phyloP scores from a whole-genome alignment of 2,329 filamentous ascomycete genomes.

The Drechslerella coelobrocha region DNA sequence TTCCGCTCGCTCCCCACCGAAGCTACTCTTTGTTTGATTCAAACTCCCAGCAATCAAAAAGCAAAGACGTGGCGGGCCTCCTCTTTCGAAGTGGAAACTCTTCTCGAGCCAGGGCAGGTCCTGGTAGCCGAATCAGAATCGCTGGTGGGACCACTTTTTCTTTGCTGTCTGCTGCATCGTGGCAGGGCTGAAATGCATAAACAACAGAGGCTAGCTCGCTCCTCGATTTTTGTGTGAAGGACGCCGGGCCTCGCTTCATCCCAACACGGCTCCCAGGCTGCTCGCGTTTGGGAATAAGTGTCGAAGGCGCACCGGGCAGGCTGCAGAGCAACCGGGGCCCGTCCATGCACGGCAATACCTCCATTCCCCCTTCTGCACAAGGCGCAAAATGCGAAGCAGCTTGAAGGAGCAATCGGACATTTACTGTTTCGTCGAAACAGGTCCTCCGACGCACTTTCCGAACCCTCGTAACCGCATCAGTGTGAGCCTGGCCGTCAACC shows the following conservation, averaged over 20 bases:
- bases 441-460: too few species aligned
- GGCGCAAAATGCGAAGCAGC: not conserved
- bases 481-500: not conserved
- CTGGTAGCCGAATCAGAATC: conserved; percentile 32
- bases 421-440: conserved; percentile 1
- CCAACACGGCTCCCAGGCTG: conserved; percentile 34
- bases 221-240: too few species aligned
- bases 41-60: conserved; percentile 31
- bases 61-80: conserved; percentile 23
- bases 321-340: too few species aligned
- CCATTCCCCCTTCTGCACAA: not conserved
- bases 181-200: conserved; percentile 48
- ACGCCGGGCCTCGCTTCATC: too few species aligned
- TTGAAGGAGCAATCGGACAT: not conserved
- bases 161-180: conserved; percentile 25
- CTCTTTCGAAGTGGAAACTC: conserved; percentile 24
- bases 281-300: conserved; percentile 5
- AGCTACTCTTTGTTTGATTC: not conserved
- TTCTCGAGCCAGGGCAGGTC: conserved; percentile 49
- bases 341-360: not conserved
- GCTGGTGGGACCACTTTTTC: not conserved
- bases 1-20: not conserved
- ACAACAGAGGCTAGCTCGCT: too few species aligned
- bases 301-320: not conserved
- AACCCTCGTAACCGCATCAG: too few species aligned